phyloP scores from a whole-genome alignment of 2,329 filamentous ascomycete genomes.

The Fusarium pininemorale region DNA sequence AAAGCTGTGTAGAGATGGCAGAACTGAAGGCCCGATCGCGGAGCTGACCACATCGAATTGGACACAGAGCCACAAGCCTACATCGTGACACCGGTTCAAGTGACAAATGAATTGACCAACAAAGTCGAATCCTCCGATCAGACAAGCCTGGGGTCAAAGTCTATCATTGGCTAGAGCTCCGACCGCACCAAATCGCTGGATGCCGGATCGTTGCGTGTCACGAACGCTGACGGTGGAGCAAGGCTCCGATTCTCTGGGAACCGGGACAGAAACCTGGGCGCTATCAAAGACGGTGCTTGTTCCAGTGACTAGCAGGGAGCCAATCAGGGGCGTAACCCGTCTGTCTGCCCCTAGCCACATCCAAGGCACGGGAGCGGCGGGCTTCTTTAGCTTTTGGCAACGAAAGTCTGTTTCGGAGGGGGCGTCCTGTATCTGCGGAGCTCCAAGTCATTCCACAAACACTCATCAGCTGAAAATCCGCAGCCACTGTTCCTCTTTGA shows the following conservation, averaged over 20 bases:
- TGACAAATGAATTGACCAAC: slow-evolving; percentile 20
- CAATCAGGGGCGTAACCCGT: slow-evolving; percentile 36
- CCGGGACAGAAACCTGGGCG: slow-evolving; percentile 39
- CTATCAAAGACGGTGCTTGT: slow-evolving; percentile 36
- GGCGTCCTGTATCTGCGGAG: slow-evolving; percentile 31
- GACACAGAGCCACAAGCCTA: not conserved
- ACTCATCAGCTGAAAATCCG: slow-evolving; percentile 34
- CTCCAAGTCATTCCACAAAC: slow-evolving; percentile 19
- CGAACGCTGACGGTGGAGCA: slow-evolving; percentile 44
- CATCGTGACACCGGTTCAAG: slow-evolving; percentile 19
- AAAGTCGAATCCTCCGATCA: slow-evolving; percentile 20
- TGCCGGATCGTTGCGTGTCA: slow-evolving; percentile 41
- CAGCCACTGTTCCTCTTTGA: slow-evolving; percentile 27
- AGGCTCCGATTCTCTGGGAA: slow-evolving; percentile 49
- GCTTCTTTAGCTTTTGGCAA: slow-evolving; percentile 31
- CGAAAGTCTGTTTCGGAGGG: slow-evolving; percentile 32
- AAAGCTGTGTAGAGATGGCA: not conserved
- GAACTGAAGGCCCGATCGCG: slow-evolving; percentile 16
- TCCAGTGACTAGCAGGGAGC: slow-evolving; percentile 29
- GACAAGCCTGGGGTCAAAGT: slow-evolving; percentile 25
- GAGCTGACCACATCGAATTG: slow-evolving; percentile 18
- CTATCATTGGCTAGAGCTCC: slow-evolving; percentile 21
- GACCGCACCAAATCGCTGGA: slow-evolving; percentile 34
- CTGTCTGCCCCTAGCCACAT: slow-evolving; percentile 34
- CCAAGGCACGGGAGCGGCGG: slow-evolving; percentile 43